Base-by-base conservation (phyloP, 371 early-diverging fungal species). In the Smittium culicis region DNA sequence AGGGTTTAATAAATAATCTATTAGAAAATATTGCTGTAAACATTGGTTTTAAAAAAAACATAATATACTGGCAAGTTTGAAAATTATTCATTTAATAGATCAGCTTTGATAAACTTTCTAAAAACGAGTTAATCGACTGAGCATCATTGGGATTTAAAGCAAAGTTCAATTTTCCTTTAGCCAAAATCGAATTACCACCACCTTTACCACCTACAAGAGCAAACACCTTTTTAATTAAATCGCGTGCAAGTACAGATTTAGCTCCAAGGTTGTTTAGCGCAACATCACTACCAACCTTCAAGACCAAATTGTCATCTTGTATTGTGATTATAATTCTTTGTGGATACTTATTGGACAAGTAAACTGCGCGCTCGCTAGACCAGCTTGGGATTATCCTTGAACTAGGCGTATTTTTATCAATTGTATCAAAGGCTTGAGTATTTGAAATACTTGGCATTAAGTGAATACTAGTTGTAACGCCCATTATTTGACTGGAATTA, bases 271-370 rank as follows among this genome's bases (percentile, higher is more conserved):
- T 5, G 5, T 62, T 35, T 2, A 20, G 16, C 3, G 3, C 30
- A 2, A 62, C 14, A 31, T 32, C 30, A 16, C 25, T 29, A 2
- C 62, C 62, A 20, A 62, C 62, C 11, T 25, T 32, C 8, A 62
- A 2, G n/a, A 32, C 60, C 20, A 62, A 16, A 25, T 14, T 34
- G 62, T 62, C 35, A 20, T 62, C 62, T 35, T 62, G 62, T 16
- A 62, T 31, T 28, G 29, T 29, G 25, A 62, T 27, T 59, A 59
- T 59, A 29, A 59, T 25, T 59, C n/a, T 59, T 11, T 59, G 5
- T 5, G 60, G 32, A 25, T 59, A 11, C 20, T 45, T 45, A 20
- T 45, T 45, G 11, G 45, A 45, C 20, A 45, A 45, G 20, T 11
- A 45, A 45, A 20, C 5, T 45, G 45, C 45, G 5, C 45, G 5